Conservation (phyloP, 495 filamentous ascomycete species). For the Penicillium canariense region DNA sequence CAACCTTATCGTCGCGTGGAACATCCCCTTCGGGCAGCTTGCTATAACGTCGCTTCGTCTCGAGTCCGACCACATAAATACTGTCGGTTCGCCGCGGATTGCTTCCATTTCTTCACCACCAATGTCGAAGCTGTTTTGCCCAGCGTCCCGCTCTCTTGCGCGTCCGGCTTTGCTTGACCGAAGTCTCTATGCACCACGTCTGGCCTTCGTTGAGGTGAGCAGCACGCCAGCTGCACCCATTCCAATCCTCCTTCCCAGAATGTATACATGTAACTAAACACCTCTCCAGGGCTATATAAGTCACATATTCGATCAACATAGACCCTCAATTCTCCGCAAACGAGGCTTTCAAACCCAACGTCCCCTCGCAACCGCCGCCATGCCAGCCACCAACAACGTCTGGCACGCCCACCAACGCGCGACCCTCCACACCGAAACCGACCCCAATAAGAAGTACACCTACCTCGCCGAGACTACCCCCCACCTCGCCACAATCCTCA, state of each 20-base stretch:
- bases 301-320: not conserved
- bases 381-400: conserved; percentile 15
- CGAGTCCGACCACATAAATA: conserved; percentile 3
- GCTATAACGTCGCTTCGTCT: not conserved
- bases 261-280: not conserved
- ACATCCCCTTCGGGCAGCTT: conserved; percentile 18
- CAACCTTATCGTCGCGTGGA: conserved; percentile 14
- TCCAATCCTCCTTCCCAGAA: not conserved
- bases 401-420: conserved; percentile 11
- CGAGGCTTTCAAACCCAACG: not conserved
- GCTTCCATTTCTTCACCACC: not conserved
- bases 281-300: not conserved
- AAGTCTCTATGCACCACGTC: not conserved
- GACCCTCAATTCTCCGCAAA: not conserved
- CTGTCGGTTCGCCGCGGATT: not conserved
- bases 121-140: not conserved
- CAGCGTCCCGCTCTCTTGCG: not conserved
- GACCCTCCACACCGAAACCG: conserved; percentile 1
- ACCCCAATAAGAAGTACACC: conserved; percentile 19
- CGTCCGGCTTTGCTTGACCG: not conserved
- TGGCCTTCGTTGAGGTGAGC: not conserved
- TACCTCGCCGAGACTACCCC: conserved; percentile 27
- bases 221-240: not conserved
- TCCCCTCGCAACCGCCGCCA: not conserved
- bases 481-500: conserved; percentile 35